Evolutionary conservation across 2,329 filamentous ascomycete species (phyloP).

Genomic region (Monosporascus sp.): DNA sequence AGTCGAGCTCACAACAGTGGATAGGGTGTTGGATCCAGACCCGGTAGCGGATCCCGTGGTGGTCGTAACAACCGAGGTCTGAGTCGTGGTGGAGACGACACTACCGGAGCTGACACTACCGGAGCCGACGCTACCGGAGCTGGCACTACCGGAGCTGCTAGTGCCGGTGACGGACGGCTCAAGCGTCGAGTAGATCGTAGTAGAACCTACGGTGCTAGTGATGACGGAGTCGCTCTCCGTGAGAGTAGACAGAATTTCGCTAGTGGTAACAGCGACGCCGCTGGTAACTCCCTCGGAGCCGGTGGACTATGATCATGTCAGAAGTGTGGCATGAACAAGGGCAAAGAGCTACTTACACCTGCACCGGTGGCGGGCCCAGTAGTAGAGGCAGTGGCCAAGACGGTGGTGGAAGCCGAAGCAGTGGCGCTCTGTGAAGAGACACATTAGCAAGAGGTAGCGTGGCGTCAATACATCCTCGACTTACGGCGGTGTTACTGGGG

Average conservation of each 20-base stretch:
- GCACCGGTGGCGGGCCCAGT: neutral
- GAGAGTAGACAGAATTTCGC: slow-evolving; percentile 7
- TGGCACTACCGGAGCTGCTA: neutral
- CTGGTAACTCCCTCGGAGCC: slow-evolving; percentile 1
- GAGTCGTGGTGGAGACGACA: slow-evolving; percentile 6
- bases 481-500: slow-evolving; percentile 2
- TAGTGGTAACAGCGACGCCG: slow-evolving; percentile 6
- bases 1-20: slow-evolving; percentile 16
- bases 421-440: slow-evolving; percentile 6
- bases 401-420: slow-evolving; percentile 8
- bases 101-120: neutral
- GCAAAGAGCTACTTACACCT: neutral
- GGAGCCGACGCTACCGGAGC: neutral
- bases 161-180: neutral
- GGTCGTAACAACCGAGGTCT: slow-evolving; percentile 7
- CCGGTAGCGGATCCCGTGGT: slow-evolving; percentile 12
- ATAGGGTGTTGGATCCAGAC: slow-evolving; percentile 14
- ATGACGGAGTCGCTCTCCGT: slow-evolving; percentile 12
- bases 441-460: slow-evolving; percentile 2
- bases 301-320: slow-evolving; percentile 6
- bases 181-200: neutral
- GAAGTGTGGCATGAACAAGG: neutral
- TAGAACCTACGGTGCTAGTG: slow-evolving; percentile 9
- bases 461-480: neutral
- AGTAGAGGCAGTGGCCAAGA: slow-evolving; percentile 8